Evolutionary conservation across 176 grass and related monocot genomes (phyloP).

Genomic region (Stipa capillata): DNA sequence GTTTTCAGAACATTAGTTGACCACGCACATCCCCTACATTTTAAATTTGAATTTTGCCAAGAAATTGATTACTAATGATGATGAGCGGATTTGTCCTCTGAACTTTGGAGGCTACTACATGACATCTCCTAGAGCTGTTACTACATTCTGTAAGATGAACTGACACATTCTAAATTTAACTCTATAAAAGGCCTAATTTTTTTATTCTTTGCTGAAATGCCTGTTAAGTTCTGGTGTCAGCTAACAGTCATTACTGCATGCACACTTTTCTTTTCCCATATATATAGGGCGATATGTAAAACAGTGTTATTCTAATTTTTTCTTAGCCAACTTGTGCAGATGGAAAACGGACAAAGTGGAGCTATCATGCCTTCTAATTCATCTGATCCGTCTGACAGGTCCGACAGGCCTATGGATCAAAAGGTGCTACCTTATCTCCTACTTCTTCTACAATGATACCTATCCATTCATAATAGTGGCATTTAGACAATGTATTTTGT

Average conservation of each 20-base stretch:
- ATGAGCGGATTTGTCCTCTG: background rate
- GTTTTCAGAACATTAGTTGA: constrained; percentile 11
- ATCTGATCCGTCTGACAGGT: constrained; percentile 60
- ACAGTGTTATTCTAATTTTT: background rate
- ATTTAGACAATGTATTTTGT: constrained; percentile 17
- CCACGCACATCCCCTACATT: background rate
- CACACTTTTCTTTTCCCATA: background rate
- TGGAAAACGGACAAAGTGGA: constrained; percentile 46
- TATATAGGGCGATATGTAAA: background rate
- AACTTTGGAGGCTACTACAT: background rate
- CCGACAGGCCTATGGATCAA: constrained; percentile 53
- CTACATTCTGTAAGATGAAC: background rate
- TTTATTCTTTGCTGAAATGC: background rate
- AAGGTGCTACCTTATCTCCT: constrained; percentile 35
- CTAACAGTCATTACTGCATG: background rate
- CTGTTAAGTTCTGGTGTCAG: background rate
- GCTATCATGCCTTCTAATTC: constrained; percentile 49
- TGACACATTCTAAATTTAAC: background rate
- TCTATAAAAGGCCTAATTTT: background rate
- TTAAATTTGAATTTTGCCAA: background rate
- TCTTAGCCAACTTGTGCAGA: constrained; percentile 29
- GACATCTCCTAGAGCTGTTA: background rate
- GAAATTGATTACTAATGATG: background rate
- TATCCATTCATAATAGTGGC: background rate
- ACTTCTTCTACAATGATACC: background rate